These are phyloP conservation scores for Neurospora pannonica DNA, from an alignment of 495 filamentous ascomycete genomes.

Conservation along the genomic window DNA sequence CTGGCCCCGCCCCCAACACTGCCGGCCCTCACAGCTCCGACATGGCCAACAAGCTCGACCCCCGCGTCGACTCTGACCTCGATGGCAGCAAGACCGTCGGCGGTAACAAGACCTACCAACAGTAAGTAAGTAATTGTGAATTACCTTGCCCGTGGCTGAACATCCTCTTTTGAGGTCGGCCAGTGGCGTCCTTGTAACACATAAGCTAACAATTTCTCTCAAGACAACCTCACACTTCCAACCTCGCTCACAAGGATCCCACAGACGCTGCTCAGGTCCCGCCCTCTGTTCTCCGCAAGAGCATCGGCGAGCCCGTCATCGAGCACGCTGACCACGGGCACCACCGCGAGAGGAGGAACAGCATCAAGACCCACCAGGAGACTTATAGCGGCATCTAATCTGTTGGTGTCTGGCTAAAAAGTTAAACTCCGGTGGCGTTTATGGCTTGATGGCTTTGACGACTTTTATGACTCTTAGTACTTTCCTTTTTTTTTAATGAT, in stretches of 20 bases:
- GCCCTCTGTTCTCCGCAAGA: constrained; percentile 30
- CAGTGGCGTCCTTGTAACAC: neutral
- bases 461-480: neutral
- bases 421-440: neutral
- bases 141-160: neutral
- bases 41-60: constrained; percentile 44
- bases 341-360: constrained; percentile 29
- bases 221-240: neutral
- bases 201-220: neutral
- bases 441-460: neutral
- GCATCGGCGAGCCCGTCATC: constrained; percentile 29
- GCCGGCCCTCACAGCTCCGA: constrained; percentile 47
- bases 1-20: constrained; percentile 34
- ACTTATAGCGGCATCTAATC: constrained; percentile 26
- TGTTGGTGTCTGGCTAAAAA: neutral
- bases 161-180: neutral
- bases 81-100: constrained; percentile 36
- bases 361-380: constrained; percentile 30
- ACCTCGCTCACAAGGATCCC: constrained; percentile 22
- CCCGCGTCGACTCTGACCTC: constrained; percentile 43
- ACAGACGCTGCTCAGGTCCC: constrained; percentile 40
- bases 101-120: constrained; percentile 32
- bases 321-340: constrained; percentile 28
- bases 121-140: constrained; percentile 32
- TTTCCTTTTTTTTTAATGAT: neutral